phyloP scores from a whole-genome alignment of 495 filamentous ascomycete species.

The Apiosordaria backusii region DNA sequence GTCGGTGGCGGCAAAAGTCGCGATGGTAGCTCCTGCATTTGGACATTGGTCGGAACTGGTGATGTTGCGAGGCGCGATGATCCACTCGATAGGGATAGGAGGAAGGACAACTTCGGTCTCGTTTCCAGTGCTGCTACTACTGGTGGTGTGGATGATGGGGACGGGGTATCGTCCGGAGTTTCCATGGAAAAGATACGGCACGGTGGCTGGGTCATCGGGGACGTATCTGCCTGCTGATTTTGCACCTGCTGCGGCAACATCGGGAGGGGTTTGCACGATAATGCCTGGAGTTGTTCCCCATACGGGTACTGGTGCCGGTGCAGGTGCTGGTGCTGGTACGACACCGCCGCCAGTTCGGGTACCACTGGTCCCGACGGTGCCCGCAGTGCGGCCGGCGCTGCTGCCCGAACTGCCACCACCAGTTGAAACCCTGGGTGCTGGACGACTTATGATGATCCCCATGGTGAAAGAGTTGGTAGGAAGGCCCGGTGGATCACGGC shows the following conservation, averaged over 20 bases:
- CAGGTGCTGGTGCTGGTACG: background rate
- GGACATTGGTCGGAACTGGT: constrained; percentile 4
- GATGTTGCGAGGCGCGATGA: constrained; percentile 8
- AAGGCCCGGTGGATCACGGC: no score
- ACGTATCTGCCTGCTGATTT: background rate
- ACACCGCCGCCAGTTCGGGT: background rate
- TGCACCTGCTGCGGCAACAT: background rate
- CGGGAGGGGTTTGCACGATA: background rate
- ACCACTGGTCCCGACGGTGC: no score
- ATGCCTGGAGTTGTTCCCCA: background rate
- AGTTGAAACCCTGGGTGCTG: background rate
- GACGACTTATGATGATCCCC: background rate
- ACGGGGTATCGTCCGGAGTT: background rate
- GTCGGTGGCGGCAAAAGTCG: background rate
- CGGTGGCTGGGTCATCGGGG: background rate
- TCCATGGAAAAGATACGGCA: background rate
- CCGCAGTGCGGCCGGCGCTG: background rate
- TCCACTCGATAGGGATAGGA: constrained; percentile 6
- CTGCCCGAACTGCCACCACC: background rate
- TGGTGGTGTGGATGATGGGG: background rate
- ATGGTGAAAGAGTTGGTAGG: background rate
- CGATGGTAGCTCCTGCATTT: background rate
- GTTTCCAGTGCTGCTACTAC: background rate
- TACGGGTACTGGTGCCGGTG: background rate
- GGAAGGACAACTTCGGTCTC: background rate